Conservation (phyloP, 805 yeast species). For the Metschnikowia aberdeeniae region DNA sequence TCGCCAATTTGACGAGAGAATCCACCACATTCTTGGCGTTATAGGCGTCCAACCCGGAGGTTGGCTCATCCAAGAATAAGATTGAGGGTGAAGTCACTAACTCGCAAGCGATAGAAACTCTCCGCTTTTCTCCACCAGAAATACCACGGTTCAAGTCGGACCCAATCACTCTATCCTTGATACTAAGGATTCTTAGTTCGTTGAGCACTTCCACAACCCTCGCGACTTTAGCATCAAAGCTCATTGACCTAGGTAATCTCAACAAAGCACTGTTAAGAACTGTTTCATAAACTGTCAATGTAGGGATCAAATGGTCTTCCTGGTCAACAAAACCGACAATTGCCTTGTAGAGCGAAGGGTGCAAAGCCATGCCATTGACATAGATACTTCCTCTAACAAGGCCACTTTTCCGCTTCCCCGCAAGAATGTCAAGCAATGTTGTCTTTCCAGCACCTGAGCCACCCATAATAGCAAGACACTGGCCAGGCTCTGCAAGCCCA, state of each 20-base stretch:
- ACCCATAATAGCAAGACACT: conserved; percentile 94
- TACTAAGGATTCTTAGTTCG: conserved; percentile 78
- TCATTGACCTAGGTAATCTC: conserved; percentile 79
- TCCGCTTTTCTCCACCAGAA: conserved; percentile 87
- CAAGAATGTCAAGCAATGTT: conserved; percentile 84
- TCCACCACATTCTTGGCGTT: conserved; percentile 92
- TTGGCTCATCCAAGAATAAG: conserved; percentile 84
- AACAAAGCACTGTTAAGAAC: conserved; percentile 87
- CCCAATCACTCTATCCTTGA: conserved; percentile 84
- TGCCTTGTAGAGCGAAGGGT: conserved; percentile 48
- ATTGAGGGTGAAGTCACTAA: conserved; percentile 84
- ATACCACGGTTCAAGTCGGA: conserved; percentile 88
- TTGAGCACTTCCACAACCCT: conserved; percentile 81
- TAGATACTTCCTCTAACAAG: conserved; percentile 58
- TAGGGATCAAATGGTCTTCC: conserved; percentile 85
- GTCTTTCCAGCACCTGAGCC: conserved; percentile 99
- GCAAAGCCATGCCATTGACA: conserved; percentile 64
- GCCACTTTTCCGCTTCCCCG: conserved; percentile 84
- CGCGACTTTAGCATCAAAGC: conserved; percentile 63
- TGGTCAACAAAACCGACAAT: conserved; percentile 94
- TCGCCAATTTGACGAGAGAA: conserved; percentile 72
- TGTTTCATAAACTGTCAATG: conserved; percentile 93
- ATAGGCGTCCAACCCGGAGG: conserved; percentile 92
- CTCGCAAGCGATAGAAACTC: conserved; percentile 93
- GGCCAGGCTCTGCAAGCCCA: conserved; percentile 82